These are phyloP conservation scores for Penicillium sp. DNA, from an alignment of 2,329 filamentous ascomycete genomes.

Conservation along the genomic window DNA sequence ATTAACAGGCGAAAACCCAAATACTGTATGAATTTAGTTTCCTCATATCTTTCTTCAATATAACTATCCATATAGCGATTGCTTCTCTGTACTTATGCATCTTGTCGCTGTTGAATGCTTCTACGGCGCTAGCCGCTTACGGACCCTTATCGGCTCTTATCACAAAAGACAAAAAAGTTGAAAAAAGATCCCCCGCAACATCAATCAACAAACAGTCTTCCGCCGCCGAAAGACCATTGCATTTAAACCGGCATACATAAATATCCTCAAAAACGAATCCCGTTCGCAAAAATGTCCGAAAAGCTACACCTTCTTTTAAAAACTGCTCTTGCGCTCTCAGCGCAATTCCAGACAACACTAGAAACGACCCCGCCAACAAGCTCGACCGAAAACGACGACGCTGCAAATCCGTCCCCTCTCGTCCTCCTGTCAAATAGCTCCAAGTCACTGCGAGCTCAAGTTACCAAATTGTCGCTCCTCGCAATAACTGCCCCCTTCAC, in stretches of 20 bases:
- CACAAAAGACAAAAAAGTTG: not conserved
- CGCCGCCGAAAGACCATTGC: not conserved
- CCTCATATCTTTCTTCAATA: too few relatives aligned
- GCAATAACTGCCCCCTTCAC: conserved; percentile 86
- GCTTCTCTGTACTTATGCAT: too few relatives aligned
- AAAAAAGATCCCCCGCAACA: not conserved
- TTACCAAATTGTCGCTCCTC: conserved; percentile 81
- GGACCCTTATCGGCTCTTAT: not conserved
- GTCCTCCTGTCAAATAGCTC: conserved; percentile 68
- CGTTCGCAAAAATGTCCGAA: conserved; percentile 23
- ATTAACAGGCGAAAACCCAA: too few relatives aligned
- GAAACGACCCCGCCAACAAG: conserved; percentile 19
- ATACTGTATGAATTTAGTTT: too few relatives aligned
- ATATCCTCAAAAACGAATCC: not conserved
- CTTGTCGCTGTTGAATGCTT: not conserved
- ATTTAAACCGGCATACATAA: not conserved
- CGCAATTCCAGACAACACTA: conserved; percentile 38
- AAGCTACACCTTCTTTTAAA: conserved; percentile 28
- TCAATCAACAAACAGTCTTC: not conserved
- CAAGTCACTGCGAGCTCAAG: conserved; percentile 71
- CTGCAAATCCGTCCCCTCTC: conserved; percentile 43
- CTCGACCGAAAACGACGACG: conserved; percentile 4
- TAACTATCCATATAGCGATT: too few relatives aligned
- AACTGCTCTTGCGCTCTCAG: conserved; percentile 34
- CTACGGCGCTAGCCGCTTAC: not conserved